Conservation (phyloP, 495 filamentous ascomycete species). For the Tuber magnatum region DNA sequence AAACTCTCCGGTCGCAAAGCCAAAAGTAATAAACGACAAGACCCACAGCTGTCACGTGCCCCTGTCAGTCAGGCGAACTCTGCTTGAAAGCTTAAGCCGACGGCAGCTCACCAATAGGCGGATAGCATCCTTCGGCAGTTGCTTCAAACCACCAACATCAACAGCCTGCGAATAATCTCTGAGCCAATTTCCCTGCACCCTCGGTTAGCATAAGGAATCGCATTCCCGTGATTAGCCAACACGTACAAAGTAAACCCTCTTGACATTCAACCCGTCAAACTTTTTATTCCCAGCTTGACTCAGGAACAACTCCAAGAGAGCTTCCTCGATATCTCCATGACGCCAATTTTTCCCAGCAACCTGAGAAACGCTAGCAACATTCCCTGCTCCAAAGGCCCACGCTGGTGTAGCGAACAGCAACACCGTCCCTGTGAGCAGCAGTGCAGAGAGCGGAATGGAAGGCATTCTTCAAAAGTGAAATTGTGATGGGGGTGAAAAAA, state of each 20-base stretch:
- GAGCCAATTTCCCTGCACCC: slow-evolving; percentile 87
- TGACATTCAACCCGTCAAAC: slow-evolving; percentile 78
- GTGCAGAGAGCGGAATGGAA: slow-evolving; percentile 18
- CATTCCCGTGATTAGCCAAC: not conserved
- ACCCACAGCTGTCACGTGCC: slow-evolving; percentile 44
- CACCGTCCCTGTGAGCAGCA: slow-evolving; percentile 26
- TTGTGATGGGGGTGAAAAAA: not conserved
- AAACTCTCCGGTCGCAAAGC: slow-evolving; percentile 82
- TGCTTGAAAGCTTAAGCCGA: not conserved
- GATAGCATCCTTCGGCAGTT: slow-evolving; percentile 80
- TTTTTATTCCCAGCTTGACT: slow-evolving; percentile 59
- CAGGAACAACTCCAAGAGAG: slow-evolving; percentile 65
- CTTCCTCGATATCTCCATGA: slow-evolving; percentile 93
- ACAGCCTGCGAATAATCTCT: slow-evolving; percentile 74
- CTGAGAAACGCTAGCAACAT: slow-evolving; percentile 65
- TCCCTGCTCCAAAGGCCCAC: slow-evolving; percentile 79
- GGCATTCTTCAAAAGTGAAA: slow-evolving; percentile 18
- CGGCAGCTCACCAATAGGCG: slow-evolving; percentile 53
- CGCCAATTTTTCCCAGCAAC: slow-evolving; percentile 71
- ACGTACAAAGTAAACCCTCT: slow-evolving; percentile 53
- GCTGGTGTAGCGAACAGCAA: slow-evolving; percentile 55
- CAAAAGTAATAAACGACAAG: slow-evolving; percentile 57
- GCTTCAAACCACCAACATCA: slow-evolving; percentile 82
- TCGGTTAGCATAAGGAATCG: not conserved
- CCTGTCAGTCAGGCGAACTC: not conserved